Evolutionary conservation across 2,329 filamentous ascomycete species (phyloP), one percentile per base, ranked within the genome.

Genomic region (Drechslerella dactyloides): DNA sequence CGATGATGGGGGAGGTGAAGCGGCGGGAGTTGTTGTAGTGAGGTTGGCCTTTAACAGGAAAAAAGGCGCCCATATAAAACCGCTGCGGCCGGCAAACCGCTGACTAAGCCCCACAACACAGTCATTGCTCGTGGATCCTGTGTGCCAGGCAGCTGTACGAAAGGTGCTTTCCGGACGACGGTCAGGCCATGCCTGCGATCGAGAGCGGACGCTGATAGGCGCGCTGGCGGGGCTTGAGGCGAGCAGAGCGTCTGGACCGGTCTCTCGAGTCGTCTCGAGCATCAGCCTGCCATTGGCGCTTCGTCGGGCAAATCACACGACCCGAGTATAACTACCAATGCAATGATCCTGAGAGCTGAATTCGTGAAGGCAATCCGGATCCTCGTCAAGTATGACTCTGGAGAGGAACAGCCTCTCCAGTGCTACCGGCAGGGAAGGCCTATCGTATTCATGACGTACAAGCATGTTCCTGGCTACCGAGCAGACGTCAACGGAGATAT

Each of bases 41-140:
- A 70, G 54, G 58, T 62, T 64, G 65, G 48, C 44, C 23, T 58
- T 24, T 53, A 44, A 17, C 60, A 75, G 75, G 52, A 65, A 27
- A 73, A 70, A 76, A 83, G 84, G 78, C 86, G 88, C 86, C 85
- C 80, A 83, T 78, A 74, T 78, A 80, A 62, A n/a, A 79, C 21
- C n/a, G 58, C 21, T 48, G 66, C 48, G 21, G 51, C 35, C 17
- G 24, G 37, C 23, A 5, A 24, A 27, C 42, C 40, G 66, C 62
- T 70, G 66, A 70, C 66, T 70, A 70, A 70, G 46, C 48, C 42
- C 37, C 19, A 15, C 65, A 69, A 69, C 65, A 54, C 65, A 55
- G 53, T 48, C 44, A 48, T 21, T 17, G 17, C 17, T 19, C 44
- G 33, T 13, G 57, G 64, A 62, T 61, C 57, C 64, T 62, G 63